These are phyloP conservation scores for Linnemannia hyalina DNA, from an alignment of 192 early-diverging fungal species.

Conservation along the genomic window DNA sequence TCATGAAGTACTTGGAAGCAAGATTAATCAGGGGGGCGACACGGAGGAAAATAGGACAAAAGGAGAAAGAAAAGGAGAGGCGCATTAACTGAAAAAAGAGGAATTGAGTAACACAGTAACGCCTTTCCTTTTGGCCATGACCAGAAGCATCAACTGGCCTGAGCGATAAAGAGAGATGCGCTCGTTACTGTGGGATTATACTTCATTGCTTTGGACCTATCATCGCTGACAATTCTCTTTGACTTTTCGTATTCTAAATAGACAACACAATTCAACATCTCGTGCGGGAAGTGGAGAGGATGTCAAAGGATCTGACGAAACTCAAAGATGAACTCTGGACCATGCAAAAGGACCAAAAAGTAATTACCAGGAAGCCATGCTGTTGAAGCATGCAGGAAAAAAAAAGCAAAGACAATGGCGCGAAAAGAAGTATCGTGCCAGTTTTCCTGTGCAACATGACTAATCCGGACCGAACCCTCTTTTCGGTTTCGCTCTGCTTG, in stretches of 20 bases:
- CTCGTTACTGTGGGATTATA: not conserved
- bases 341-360: slow-evolving; percentile 56
- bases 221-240: not conserved
- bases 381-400: not conserved
- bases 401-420: not conserved
- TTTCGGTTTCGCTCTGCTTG: not conserved
- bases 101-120: not conserved
- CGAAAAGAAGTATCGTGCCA: not conserved
- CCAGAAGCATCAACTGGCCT: not conserved
- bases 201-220: not conserved
- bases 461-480: not conserved
- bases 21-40: not conserved
- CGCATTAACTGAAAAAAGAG: not conserved
- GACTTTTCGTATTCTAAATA: not conserved
- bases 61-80: not conserved
- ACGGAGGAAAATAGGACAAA: not conserved
- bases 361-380: not conserved
- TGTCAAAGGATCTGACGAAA: slow-evolving; percentile 53
- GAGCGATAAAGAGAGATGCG: not conserved
- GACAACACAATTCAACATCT: slow-evolving; percentile 57
- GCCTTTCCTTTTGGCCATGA: not conserved
- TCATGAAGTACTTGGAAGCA: not conserved
- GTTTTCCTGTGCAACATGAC: not conserved
- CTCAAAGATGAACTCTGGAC: slow-evolving; percentile 55
- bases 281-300: slow-evolving; percentile 50